phyloP scores from a whole-genome alignment of 1,284 basidiomycete genomes.

The Xerocomus amazonicus region DNA sequence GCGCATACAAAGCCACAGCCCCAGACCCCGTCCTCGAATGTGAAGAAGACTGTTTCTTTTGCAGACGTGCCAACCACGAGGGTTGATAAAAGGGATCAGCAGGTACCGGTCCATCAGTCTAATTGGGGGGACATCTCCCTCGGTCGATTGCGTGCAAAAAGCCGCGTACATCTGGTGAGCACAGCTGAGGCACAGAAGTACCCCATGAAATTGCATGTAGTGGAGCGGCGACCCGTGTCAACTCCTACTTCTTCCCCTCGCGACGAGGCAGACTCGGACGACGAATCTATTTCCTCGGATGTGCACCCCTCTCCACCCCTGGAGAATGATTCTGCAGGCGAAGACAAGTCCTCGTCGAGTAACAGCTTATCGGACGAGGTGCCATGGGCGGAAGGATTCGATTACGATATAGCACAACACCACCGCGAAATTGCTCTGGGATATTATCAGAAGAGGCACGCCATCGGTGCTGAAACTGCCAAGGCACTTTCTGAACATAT shows the following conservation, averaged over 20 bases:
- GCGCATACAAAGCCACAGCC: neutral
- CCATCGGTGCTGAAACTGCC: slow-evolving; percentile 50
- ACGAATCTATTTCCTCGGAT: slow-evolving; percentile 41
- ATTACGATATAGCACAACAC: slow-evolving; percentile 58
- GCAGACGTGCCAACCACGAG: slow-evolving; percentile 39
- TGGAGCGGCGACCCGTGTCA: slow-evolving; percentile 51
- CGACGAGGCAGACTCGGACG: slow-evolving; percentile 42
- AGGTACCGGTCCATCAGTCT: slow-evolving; percentile 7
- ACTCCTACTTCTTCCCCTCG: slow-evolving; percentile 19
- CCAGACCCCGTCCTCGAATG: slow-evolving; percentile 23
- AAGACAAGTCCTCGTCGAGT: slow-evolving; percentile 15
- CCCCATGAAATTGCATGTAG: slow-evolving; percentile 65
- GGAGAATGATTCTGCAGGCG: slow-evolving; percentile 10
- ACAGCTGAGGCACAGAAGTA: slow-evolving; percentile 38
- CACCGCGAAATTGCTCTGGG: slow-evolving; percentile 72
- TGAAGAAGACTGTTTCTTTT: slow-evolving; percentile 66
- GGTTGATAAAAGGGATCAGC: slow-evolving; percentile 3
- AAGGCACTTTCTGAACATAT: slow-evolving; percentile 48
- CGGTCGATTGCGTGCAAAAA: slow-evolving; percentile 43
- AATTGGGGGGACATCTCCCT: slow-evolving; percentile 57
- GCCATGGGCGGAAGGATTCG: slow-evolving; percentile 45
- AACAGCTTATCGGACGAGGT: slow-evolving; percentile 29
- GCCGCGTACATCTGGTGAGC: slow-evolving; percentile 39
- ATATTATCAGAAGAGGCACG: slow-evolving; percentile 59
- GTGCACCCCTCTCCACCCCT: slow-evolving; percentile 25